Evolutionary conservation across 495 filamentous ascomycete species (phyloP).

Genomic region (Penicillium riverlandense): DNA sequence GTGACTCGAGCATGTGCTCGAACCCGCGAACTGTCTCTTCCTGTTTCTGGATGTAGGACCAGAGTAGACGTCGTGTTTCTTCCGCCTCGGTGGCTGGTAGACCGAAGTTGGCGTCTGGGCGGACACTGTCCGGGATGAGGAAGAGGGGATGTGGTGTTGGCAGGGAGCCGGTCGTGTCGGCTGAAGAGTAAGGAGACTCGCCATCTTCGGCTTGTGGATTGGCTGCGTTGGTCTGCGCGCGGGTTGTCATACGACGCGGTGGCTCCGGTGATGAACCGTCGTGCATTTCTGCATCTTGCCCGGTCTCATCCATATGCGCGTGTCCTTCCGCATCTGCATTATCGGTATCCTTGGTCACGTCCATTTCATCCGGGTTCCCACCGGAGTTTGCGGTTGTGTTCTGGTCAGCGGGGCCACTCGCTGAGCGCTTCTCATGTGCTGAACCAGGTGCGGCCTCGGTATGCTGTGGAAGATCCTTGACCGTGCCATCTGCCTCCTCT

Average conservation of each 20-base stretch:
- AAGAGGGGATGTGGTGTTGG: constrained; percentile 76
- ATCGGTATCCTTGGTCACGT: constrained; percentile 6
- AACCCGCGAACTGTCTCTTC: constrained; percentile 86
- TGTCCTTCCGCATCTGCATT: constrained; percentile 1
- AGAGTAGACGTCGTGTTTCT: constrained; percentile 75
- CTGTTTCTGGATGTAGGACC: constrained; percentile 88
- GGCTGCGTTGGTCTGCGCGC: constrained; percentile 53
- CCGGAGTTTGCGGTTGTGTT: constrained; percentile 8
- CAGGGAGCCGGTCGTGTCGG: constrained; percentile 40
- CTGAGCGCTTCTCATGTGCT: background rate
- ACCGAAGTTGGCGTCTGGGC: constrained; percentile 71
- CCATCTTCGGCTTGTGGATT: constrained; percentile 21
- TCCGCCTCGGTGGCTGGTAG: constrained; percentile 79
- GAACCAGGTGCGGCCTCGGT: constrained; percentile 8
- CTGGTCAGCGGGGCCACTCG: background rate
- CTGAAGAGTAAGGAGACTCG: constrained; percentile 37
- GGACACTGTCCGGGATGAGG: constrained; percentile 58
- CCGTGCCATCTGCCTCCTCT: constrained; percentile 32
- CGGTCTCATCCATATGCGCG: constrained; percentile 13
- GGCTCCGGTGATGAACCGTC: constrained; percentile 32
- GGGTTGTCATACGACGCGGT: constrained; percentile 63
- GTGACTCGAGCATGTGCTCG: constrained; percentile 63
- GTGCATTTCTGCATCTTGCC: constrained; percentile 31
- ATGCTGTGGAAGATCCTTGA: constrained; percentile 33
- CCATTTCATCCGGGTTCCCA: constrained; percentile 5